These are phyloP conservation scores for Russula abietina DNA, from an alignment of 768 basidiomycete genomes.

Conservation along the genomic window DNA sequence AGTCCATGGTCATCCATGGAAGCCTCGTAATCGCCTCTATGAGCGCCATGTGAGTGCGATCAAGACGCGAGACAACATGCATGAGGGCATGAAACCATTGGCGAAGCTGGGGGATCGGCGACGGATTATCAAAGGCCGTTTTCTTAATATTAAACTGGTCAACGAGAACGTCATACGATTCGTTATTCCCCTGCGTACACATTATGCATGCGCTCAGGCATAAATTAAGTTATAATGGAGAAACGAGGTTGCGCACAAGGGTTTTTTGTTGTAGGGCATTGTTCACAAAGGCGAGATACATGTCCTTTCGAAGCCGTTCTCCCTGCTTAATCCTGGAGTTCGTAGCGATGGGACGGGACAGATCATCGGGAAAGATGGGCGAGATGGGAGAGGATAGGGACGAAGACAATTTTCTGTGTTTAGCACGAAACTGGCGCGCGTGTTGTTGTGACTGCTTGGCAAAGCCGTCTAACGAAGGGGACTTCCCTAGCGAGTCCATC, in stretches of 20 bases:
- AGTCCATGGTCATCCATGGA: slow-evolving; percentile 92
- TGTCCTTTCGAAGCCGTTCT: slow-evolving; percentile 69
- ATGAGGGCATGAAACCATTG: slow-evolving; percentile 83
- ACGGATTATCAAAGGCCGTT: slow-evolving; percentile 30
- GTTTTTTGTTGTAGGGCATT: slow-evolving; percentile 73
- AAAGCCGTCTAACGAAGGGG: slow-evolving; percentile 41
- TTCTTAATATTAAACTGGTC: slow-evolving; percentile 68
- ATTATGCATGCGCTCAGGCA: neutral
- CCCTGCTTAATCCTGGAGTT: slow-evolving; percentile 75
- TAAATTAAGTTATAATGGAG: neutral
- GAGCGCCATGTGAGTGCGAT: slow-evolving; percentile 69
- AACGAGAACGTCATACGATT: slow-evolving; percentile 84
- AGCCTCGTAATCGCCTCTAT: slow-evolving; percentile 82
- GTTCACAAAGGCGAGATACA: slow-evolving; percentile 78
- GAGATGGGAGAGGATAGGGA: slow-evolving; percentile 18
- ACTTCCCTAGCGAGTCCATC: slow-evolving; percentile 35
- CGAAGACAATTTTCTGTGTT: neutral
- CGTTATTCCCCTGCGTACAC: slow-evolving; percentile 59
- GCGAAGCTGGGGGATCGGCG: slow-evolving; percentile 52
- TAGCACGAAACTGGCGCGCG: neutral
- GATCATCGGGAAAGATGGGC: slow-evolving; percentile 23
- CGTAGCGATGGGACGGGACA: slow-evolving; percentile 60
- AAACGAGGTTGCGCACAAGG: slow-evolving; percentile 41
- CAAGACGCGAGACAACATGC: slow-evolving; percentile 87
- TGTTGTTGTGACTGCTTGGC: slow-evolving; percentile 31